These are phyloP conservation scores for Lasiodiplodia sp. DNA, from an alignment of 2,329 filamentous ascomycete species.

Conservation along the genomic window DNA sequence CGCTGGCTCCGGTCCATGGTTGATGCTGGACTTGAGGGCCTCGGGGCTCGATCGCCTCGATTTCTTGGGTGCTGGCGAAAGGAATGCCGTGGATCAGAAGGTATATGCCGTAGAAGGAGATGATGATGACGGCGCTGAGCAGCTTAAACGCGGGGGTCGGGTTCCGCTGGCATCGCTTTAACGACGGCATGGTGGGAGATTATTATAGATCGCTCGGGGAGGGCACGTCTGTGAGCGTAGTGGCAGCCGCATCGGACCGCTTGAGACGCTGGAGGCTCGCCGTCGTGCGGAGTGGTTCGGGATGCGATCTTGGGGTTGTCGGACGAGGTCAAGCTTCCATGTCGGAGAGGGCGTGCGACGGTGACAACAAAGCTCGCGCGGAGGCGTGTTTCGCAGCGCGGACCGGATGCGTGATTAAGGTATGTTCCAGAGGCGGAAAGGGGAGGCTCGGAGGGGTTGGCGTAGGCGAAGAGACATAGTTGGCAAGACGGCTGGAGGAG, in stretches of 20 bases:
- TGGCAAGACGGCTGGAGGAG: constrained; percentile 18
- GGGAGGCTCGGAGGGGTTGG: constrained; percentile 12
- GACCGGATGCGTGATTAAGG: background rate
- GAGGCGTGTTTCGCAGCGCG: background rate
- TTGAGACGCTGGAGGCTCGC: background rate
- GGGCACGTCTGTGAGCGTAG: background rate
- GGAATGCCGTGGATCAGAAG: constrained; percentile 45
- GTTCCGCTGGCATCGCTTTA: constrained; percentile 42
- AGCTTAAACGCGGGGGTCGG: constrained; percentile 52
- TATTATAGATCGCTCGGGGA: constrained; percentile 5
- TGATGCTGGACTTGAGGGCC: constrained; percentile 45
- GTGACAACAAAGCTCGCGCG: background rate
- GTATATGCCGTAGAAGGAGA: constrained; percentile 50
- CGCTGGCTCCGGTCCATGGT: constrained; percentile 45
- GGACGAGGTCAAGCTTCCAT: constrained; percentile 25
- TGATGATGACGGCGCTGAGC: constrained; percentile 48
- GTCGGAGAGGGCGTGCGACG: constrained; percentile 2
- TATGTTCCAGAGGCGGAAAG: constrained; percentile 19
- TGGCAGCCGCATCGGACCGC: constrained; percentile 25
- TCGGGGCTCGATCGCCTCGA: background rate
- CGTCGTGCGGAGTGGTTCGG: constrained; percentile 2
- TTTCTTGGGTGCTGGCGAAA: background rate
- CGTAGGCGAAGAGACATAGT: constrained; percentile 24
- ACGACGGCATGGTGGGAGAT: constrained; percentile 32
- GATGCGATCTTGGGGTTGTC: background rate